Conservation (phyloP, 2,329 filamentous ascomycete species). For the Neurospora crassa region DNA sequence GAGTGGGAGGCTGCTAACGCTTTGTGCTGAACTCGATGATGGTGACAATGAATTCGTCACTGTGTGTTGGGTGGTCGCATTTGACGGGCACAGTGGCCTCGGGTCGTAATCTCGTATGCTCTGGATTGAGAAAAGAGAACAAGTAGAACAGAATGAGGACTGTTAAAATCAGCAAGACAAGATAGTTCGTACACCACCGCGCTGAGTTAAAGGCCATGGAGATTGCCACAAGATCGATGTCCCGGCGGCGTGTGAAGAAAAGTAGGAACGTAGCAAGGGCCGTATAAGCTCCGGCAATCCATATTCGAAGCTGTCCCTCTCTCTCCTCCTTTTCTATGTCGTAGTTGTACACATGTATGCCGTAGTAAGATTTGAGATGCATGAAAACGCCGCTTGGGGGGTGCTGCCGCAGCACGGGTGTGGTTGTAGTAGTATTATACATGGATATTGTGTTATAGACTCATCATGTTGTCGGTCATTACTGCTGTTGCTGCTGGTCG, state of each 20-base stretch:
- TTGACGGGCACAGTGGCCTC: background rate
- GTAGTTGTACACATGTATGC: background rate
- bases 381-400: background rate
- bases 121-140: background rate
- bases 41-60: background rate
- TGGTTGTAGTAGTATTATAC: background rate
- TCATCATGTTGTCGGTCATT: background rate
- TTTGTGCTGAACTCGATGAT: background rate
- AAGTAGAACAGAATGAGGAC: background rate
- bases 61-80: background rate
- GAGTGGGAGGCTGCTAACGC: background rate
- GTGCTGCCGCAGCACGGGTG: background rate
- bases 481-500: background rate
- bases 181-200: background rate
- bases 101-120: background rate
- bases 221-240: background rate
- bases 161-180: background rate
- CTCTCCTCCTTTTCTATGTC: background rate
- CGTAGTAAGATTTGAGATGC: background rate
- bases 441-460: background rate
- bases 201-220: background rate
- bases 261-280: background rate
- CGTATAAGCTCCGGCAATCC: background rate
- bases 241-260: background rate
- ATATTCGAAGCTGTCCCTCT: background rate